A percentile compares a stretch with the other conserved stretches of the same genome.
Evolutionary conservation across 1,284 basidiomycete species (phyloP).

Genomic region (Ustilago hordei): DNA sequence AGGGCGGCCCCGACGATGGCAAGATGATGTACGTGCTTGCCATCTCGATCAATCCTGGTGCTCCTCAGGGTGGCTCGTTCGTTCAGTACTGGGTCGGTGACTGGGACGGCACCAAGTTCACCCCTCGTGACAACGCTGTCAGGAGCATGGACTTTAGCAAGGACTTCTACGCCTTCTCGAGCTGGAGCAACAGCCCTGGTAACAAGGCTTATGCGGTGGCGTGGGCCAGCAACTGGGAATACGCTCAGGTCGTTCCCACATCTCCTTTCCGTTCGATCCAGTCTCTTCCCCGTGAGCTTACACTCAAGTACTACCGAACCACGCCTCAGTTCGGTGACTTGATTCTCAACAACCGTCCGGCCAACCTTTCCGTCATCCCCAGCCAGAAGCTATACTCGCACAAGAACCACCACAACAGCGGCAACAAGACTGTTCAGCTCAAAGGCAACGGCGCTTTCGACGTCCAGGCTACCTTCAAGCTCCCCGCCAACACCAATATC

Average conservation of each 20-base stretch:
- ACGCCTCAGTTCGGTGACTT: constrained; percentile 63
- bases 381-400: constrained; percentile 40
- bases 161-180: constrained; percentile 71
- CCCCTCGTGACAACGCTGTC: constrained; percentile 65
- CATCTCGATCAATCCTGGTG: constrained; percentile 62
- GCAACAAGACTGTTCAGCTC: constrained; percentile 59
- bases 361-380: constrained; percentile 58
- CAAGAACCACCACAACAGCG: constrained; percentile 23
- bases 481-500: constrained; percentile 30
- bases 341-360: constrained; percentile 67
- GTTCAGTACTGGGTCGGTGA: constrained; percentile 70
- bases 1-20: constrained; percentile 60
- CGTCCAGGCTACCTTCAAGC: constrained; percentile 65
- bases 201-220: constrained; percentile 65
- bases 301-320: constrained; percentile 61
- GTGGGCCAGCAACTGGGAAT: constrained; percentile 72
- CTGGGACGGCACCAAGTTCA: constrained; percentile 70
- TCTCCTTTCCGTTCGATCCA: constrained; percentile 70
- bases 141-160: constrained; percentile 70
- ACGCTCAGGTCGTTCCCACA: constrained; percentile 70
- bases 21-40: constrained; percentile 55
- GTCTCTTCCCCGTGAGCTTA: constrained; percentile 66
- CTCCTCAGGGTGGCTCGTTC: constrained; percentile 68
- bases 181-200: constrained; percentile 66
- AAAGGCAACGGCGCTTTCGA: constrained; percentile 66